phyloP scores from a whole-genome alignment of 2,329 filamentous ascomycete species.

The Stagonosporopsis vannaccii region DNA sequence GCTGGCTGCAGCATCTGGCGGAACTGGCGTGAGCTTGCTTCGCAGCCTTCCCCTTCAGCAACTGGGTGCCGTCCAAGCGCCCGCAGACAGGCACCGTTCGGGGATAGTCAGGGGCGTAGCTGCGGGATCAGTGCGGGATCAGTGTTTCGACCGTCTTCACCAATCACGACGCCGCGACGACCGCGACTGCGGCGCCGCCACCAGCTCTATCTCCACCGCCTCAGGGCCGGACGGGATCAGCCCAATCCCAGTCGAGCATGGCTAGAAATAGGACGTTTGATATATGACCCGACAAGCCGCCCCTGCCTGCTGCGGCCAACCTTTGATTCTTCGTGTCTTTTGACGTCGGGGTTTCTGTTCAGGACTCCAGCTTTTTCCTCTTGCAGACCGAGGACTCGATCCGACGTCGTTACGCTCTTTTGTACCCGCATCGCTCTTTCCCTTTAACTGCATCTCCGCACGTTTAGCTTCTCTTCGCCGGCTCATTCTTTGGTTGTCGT shows the following conservation, averaged over 20 bases:
- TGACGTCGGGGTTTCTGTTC: conserved; percentile 38
- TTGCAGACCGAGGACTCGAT: conserved; percentile 39
- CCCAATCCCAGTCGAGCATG: conserved; percentile 29
- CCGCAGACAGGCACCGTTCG: conserved; percentile 16
- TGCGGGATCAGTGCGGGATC: conserved; percentile 27
- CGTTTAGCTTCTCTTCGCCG: conserved; percentile 20
- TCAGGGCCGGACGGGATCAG: conserved; percentile 17
- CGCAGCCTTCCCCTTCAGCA: conserved; percentile 16
- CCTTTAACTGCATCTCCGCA: conserved; percentile 21
- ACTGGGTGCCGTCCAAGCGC: conserved; percentile 16
- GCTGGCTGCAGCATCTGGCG: conserved; percentile 7
- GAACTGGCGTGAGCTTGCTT: conserved; percentile 17
- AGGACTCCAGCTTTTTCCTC: conserved; percentile 24
- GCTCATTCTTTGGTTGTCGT: conserved; percentile 14
- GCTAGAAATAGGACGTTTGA: conserved; percentile 31
- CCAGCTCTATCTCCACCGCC: conserved; percentile 31
- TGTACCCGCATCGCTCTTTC: conserved; percentile 24
- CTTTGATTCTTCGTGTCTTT: conserved; percentile 41
- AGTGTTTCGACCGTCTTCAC: conserved; percentile 27
- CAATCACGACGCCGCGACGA: conserved; percentile 25
- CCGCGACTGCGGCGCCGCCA: conserved; percentile 26
- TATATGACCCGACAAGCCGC: conserved; percentile 44
- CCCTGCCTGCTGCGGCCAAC: conserved; percentile 35
- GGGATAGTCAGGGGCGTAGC: conserved; percentile 39
- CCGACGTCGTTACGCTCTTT: conserved; percentile 48